Evolutionary conservation across 352 stramenopile species (phyloP).

Genomic region (Globisporangium apiculatum): DNA sequence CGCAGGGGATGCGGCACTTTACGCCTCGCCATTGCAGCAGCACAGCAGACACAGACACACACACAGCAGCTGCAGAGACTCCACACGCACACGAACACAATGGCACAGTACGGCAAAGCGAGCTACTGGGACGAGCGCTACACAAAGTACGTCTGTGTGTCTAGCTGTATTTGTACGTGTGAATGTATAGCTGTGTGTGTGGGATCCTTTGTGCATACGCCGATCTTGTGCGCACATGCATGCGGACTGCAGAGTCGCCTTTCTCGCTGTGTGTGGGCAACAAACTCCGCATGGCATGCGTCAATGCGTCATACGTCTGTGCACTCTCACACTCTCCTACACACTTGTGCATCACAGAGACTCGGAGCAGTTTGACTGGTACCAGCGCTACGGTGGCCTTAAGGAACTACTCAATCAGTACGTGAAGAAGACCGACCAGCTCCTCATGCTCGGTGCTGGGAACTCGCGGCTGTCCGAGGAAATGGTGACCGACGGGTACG

Average conservation of each 20-base stretch:
- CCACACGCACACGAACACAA: constrained; percentile 11
- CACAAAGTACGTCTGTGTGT: constrained; percentile 73
- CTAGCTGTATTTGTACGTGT: neutral
- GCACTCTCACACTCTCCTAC: neutral
- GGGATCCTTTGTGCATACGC: too few relatives aligned
- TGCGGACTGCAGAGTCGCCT: too few relatives aligned
- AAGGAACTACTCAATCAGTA: constrained; percentile 90
- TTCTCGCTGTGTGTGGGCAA: too few relatives aligned
- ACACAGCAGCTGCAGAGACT: too few relatives aligned
- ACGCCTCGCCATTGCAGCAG: constrained; percentile 3
- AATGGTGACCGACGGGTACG: constrained; percentile 94
- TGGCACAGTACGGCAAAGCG: constrained; percentile 91
- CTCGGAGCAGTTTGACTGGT: constrained; percentile 93
- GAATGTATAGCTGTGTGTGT: too few relatives aligned
- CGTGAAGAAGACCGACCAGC: constrained; percentile 91
- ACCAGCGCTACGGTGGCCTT: constrained; percentile 89
- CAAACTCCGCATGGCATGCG: too few relatives aligned
- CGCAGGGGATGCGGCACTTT: constrained; percentile 6
- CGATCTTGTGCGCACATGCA: too few relatives aligned
- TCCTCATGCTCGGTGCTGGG: constrained; percentile 91
- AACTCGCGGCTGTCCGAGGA: constrained; percentile 94
- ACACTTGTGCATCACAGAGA: constrained; percentile 35
- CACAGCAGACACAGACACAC: too few relatives aligned
- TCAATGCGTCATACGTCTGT: neutral
- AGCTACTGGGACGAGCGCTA: constrained; percentile 94